Base-by-base conservation (phyloP, 352 stramenopile genomes). In the Pythium insidiosum region DNA sequence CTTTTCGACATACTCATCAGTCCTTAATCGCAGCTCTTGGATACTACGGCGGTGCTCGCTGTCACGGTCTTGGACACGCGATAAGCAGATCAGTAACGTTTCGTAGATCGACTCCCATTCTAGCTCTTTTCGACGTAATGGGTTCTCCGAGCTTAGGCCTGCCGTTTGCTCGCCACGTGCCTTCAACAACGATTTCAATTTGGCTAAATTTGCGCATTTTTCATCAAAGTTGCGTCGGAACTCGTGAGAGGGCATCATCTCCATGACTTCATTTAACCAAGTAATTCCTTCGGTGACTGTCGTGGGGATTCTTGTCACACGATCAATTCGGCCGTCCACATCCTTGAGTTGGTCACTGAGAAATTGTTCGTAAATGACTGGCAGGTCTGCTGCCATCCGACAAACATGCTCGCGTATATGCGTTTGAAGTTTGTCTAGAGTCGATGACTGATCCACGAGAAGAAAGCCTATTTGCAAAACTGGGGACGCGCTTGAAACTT, bases 71-170 rank as follows among this genome's bases (percentile, higher is more conserved):
- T 85, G 68, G 6, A 88, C 73, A 37, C 68, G 58, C 22, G 50
- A 36, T 7, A 88, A 49, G 19, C 75, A 88, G n/a, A 74, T 38
- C 7, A 83, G 42, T 3, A 85, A 28, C 2, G 75, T 85, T 11
- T 88, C 75, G 28, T 69, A 75, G 0, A 67, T 63, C 13, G 73
- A 84, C 11, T 81, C 75, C 73, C 75, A 88, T 31, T 63, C 61
- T 9, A 73, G 36, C 19, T 88, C 73, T 21, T 71, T 81, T 55
- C 63, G 20, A 82, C 12, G 39, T 31, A 13, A 37, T 60, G 26
- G 26, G 25, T n/a, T n/a, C n/a, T n/a, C n/a, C n/a, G n/a, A n/a
- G n/a, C n/a, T n/a, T n/a, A n/a, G n/a, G n/a, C n/a, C n/a, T n/a
- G n/a, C n/a, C n/a, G n/a, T n/a, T n/a, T n/a, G n/a, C n/a, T n/a